phyloP scores from a whole-genome alignment of 257 asterid genomes.

The Nicotiana sylvestris region DNA sequence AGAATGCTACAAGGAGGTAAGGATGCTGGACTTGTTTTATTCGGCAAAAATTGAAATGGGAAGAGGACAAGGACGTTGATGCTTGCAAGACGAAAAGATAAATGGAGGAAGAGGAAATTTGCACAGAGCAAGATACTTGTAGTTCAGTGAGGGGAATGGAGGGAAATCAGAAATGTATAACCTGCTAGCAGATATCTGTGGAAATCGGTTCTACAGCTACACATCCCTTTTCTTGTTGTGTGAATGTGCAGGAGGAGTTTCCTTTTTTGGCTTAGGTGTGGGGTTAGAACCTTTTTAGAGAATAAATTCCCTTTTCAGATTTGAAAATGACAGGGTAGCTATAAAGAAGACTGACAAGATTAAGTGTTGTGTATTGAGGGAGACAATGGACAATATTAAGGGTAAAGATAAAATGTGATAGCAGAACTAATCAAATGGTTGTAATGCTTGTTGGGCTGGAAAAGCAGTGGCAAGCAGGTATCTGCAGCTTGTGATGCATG shows the following conservation, averaged over 20 bases:
- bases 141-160: not conserved
- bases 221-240: not conserved
- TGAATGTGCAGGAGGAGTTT: not conserved
- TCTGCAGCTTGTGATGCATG: not conserved
- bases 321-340: not conserved
- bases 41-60: not conserved
- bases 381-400: not conserved
- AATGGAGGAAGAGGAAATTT: not conserved
- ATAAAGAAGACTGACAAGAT: not conserved
- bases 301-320: not conserved
- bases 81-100: not conserved
- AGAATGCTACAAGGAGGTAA: not conserved
- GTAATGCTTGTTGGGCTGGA: not conserved
- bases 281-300: not conserved
- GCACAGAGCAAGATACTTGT: not conserved
- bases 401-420: slow-evolving; percentile 3
- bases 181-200: not conserved
- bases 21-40: not conserved
- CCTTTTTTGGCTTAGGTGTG: not conserved
- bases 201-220: not conserved
- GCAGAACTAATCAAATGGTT: not conserved
- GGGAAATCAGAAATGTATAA: not conserved
- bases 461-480: not conserved
- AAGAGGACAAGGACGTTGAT: not conserved
- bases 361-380: not conserved